A percentile compares a stretch with the other conserved stretches of the same genome.
Evolutionary conservation across 75 land plant genomes (phyloP).

Genomic region (Pinus albicaulis): DNA sequence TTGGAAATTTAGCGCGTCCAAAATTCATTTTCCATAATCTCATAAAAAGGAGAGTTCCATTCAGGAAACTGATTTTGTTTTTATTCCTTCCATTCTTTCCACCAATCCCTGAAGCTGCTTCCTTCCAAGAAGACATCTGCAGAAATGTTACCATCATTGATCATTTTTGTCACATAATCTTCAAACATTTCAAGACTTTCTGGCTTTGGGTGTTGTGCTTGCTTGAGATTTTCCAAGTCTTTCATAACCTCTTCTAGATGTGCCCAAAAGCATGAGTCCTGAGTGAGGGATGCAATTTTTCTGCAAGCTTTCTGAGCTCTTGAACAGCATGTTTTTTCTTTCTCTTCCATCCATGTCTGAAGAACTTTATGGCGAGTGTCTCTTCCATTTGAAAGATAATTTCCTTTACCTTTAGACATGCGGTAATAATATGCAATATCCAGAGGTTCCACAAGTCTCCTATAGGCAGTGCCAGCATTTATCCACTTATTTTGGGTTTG

Average conservation of each 20-base stretch:
- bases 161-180: not conserved
- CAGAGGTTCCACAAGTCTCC: conserved; percentile 15
- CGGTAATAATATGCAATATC: conserved; percentile 12
- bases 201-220: not conserved
- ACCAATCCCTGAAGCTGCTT: not conserved
- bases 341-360: conserved; percentile 8
- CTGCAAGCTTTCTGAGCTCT: not conserved
- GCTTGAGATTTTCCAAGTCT: not conserved
- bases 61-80: not conserved
- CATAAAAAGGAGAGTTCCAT: not conserved
- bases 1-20: too few species aligned
- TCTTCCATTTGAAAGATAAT: not conserved
- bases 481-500: conserved; percentile 14
- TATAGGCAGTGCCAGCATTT: conserved; percentile 13
- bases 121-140: not conserved
- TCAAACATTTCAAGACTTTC: conserved; percentile 5
- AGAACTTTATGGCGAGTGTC: conserved; percentile 1
- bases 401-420: not conserved
- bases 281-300: conserved; percentile 2
- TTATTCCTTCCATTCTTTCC: not conserved
- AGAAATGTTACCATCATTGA: not conserved
- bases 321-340: not conserved
- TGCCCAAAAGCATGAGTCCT: conserved; percentile 5
- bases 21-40: not conserved
- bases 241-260: not conserved